A percentile compares a stretch with the other conserved stretches of the same genome.
phyloP scores from a whole-genome alignment of 2,329 filamentous ascomycete species.

The Sporothrix curviconia region DNA sequence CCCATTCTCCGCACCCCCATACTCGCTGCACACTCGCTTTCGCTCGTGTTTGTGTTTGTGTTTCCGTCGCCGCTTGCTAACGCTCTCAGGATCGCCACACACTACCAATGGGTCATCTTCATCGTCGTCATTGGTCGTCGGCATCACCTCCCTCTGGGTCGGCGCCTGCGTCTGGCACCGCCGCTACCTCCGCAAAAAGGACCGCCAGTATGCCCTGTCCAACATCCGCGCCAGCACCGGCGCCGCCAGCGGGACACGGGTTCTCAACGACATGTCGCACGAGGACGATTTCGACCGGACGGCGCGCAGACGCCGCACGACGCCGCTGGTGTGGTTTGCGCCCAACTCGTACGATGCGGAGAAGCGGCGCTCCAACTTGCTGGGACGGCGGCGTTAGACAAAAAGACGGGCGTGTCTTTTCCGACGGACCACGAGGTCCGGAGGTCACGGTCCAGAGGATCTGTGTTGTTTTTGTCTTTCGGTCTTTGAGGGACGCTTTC shows the following conservation, averaged over 20 bases:
- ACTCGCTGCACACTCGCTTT: neutral
- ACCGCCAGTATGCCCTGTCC: slow-evolving; percentile 46
- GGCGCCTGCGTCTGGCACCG: slow-evolving; percentile 65
- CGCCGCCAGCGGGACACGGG: slow-evolving; percentile 28
- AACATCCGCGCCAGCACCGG: slow-evolving; percentile 27
- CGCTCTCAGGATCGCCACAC: slow-evolving; percentile 54
- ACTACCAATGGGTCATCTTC: slow-evolving; percentile 79
- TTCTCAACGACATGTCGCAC: neutral
- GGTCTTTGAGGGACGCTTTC: no score
- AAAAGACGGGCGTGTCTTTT: no score
- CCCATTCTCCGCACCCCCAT: neutral
- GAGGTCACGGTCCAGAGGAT: no score
- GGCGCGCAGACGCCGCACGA: slow-evolving; percentile 20
- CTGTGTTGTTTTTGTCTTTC: no score
- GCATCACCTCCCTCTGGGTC: slow-evolving; percentile 60
- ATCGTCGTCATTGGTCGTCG: slow-evolving; percentile 66
- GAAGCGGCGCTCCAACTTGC: slow-evolving; percentile 12
- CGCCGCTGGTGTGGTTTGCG: slow-evolving; percentile 32
- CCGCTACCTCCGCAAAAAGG: slow-evolving; percentile 64
- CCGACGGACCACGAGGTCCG: no score
- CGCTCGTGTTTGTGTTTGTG: no score
- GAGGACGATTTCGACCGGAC: neutral
- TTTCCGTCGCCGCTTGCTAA: neutral
- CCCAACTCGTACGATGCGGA: slow-evolving; percentile 33
- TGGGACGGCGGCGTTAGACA: slow-evolving; percentile 4